Conservation (phyloP, 345 rosid species). For the Bretschneidera sinensis region DNA sequence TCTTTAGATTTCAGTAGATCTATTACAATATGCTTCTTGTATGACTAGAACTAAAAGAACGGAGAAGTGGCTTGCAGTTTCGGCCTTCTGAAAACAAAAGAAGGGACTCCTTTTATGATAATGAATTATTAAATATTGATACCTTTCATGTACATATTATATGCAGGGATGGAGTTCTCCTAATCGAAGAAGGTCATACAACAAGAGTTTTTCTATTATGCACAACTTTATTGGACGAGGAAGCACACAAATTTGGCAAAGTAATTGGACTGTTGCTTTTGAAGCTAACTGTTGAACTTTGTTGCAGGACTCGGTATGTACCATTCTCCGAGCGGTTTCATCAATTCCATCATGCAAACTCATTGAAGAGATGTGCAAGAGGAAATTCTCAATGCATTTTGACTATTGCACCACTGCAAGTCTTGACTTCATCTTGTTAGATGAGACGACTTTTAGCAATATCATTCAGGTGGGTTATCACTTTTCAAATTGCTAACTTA, state of each 20-base stretch:
- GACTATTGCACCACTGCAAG: constrained; percentile 88
- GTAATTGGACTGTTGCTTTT: constrained; percentile 40
- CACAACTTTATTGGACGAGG: constrained; percentile 90
- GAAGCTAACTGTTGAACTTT: constrained; percentile 82
- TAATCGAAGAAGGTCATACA: constrained; percentile 84
- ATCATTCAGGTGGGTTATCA: constrained; percentile 68
- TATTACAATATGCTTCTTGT: constrained; percentile 36
- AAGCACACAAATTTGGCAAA: constrained; percentile 81
- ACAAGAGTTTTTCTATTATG: constrained; percentile 86
- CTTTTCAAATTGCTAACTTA: constrained; percentile 1
- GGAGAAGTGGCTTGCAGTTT: constrained; percentile 57
- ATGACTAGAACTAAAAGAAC: constrained; percentile 50
- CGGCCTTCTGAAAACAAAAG: constrained; percentile 70
- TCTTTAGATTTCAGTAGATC: too few species aligned
- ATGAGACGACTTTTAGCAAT: constrained; percentile 58
- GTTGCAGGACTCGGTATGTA: constrained; percentile 95
- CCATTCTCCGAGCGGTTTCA: constrained; percentile 77
- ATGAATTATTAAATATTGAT: constrained; percentile 68
- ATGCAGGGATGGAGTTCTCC: constrained; percentile 98
- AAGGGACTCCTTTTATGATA: constrained; percentile 47
- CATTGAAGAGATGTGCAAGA: constrained; percentile 81
- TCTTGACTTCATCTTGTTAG: constrained; percentile 73
- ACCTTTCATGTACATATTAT: constrained; percentile 79
- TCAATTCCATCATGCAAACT: constrained; percentile 83
- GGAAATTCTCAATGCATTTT: constrained; percentile 82